Base-by-base conservation (phyloP, 2,329 filamentous ascomycete species). In the Berkeleyomyces basicola region DNA sequence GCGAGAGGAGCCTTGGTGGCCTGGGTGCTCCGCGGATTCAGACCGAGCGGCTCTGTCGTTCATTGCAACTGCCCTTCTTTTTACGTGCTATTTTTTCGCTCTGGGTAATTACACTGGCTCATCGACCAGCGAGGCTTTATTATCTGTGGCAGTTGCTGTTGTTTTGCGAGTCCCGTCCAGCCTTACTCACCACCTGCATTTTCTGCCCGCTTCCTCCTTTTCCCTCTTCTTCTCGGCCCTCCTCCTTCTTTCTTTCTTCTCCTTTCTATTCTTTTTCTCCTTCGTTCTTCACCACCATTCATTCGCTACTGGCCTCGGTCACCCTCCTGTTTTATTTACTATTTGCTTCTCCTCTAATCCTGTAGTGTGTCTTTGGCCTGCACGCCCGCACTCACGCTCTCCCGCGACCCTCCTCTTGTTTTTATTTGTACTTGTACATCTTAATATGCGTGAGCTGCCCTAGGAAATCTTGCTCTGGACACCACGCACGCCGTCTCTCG, bases 251-350 rank as follows among this genome's bases (percentile, higher is more conserved):
- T 59, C 58, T 23, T 42, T 58, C 58, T 33, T 63, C 57, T 65
- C 55, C 62, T 61, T 46, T 61, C 46, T 55, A 44, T 58, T 36
- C 58, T 43, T 60, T 51, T 51, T 59, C 16, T 9, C 42, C 31
- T 40, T 53, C 59, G 37, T 61, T 62, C 7, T 33, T 63, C 64
- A 51, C 58, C 47, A 55, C 49, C 36, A 23, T 44, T 42, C 61
- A 55, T n/a, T 65, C 65, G 61, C 61, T 60, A 58, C 46, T 60
- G 37, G 40, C 44, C 36, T 63, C 40, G 47, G 63, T 49, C 49
- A 64, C 40, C 58, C 23, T 53, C 58, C 42, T 57, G 42, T 23
- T 49, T 58, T 36, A 37, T 57, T 40, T 39, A 37, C 58, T 40
- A 7, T 42, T 47, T 47, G n/a, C 23, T 23, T 39, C 23, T 55